Evolutionary conservation across 371 early-diverging fungal species (phyloP).

Genomic region (Mortierella sp.): DNA sequence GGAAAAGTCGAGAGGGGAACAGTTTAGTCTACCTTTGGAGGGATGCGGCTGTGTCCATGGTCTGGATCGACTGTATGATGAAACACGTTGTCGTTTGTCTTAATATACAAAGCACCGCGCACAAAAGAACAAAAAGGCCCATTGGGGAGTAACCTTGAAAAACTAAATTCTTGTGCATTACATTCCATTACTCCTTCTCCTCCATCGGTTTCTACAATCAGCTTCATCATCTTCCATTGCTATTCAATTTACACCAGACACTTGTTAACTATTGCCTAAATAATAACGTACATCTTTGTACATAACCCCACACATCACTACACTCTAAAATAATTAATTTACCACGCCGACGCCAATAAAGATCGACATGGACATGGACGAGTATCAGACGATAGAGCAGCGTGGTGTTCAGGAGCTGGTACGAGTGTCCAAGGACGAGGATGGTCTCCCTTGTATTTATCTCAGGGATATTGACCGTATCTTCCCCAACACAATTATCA

Average conservation of each 20-base stretch:
- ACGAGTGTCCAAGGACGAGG: slow-evolving; percentile 31
- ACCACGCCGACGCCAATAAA: background rate
- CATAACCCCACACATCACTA: background rate
- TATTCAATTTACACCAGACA: too few relatives aligned
- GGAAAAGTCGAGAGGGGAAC: too few relatives aligned
- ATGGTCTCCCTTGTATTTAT: slow-evolving; percentile 36
- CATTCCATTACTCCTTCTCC: too few relatives aligned
- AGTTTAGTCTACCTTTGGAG: too few relatives aligned
- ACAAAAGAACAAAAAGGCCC: background rate
- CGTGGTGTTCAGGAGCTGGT: slow-evolving; percentile 39
- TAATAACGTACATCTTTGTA: too few relatives aligned
- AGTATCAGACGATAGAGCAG: slow-evolving; percentile 40
- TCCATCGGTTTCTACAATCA: too few relatives aligned
- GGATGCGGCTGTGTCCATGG: too few relatives aligned
- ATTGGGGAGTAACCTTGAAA: background rate
- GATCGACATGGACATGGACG: slow-evolving; percentile 11
- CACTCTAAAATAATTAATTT: background rate
- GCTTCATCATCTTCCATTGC: too few relatives aligned
- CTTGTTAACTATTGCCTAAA: too few relatives aligned
- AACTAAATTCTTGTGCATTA: too few relatives aligned
- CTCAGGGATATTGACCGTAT: slow-evolving; percentile 28
- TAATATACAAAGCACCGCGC: background rate
- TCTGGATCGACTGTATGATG: background rate
- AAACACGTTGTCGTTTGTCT: background rate
- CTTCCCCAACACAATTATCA: slow-evolving; percentile 34